These are phyloP conservation scores for Calonectria naviculata DNA, from an alignment of 2,329 filamentous ascomycete genomes.

Conservation along the genomic window DNA sequence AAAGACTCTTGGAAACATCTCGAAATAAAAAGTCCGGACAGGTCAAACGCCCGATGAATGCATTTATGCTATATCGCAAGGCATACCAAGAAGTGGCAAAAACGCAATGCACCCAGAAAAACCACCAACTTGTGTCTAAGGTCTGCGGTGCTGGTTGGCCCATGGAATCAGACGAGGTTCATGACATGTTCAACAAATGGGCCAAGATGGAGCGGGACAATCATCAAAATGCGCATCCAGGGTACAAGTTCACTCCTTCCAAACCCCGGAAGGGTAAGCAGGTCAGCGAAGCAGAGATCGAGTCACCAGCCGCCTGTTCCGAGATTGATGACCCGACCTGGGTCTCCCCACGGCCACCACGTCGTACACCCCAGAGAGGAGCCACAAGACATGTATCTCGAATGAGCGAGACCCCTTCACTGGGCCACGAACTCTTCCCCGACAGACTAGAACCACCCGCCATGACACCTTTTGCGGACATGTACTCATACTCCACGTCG, in stretches of 20 bases:
- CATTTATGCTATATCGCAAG: conserved; percentile 97
- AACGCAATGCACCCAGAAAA: conserved; percentile 83
- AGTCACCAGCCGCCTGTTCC: conserved; percentile 20
- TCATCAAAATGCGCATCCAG: conserved; percentile 86
- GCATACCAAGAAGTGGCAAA: conserved; percentile 91
- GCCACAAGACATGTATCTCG: conserved; percentile 27
- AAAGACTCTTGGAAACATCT: conserved; percentile 73
- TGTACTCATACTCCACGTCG: conserved; percentile 28
- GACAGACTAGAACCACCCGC: conserved; percentile 14
- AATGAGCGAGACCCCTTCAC: conserved; percentile 31
- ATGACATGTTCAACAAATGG: conserved; percentile 80
- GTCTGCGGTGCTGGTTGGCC: conserved; percentile 91
- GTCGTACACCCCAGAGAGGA: not conserved
- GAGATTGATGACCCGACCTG: conserved; percentile 38
- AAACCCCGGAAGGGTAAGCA: conserved; percentile 64
- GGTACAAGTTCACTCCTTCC: conserved; percentile 93
- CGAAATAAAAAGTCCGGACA: conserved; percentile 77
- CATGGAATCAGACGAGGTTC: conserved; percentile 78
- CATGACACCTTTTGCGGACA: conserved; percentile 22
- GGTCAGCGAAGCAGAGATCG: conserved; percentile 40
- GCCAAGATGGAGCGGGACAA: conserved; percentile 86
- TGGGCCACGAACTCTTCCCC: conserved; percentile 21
- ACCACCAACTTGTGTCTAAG: conserved; percentile 92
- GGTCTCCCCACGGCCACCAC: conserved; percentile 16
- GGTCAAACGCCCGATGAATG: conserved; percentile 94